These are phyloP conservation scores for Kwoniella mangroviensis DNA, from an alignment of 768 basidiomycete species.

Conservation along the genomic window DNA sequence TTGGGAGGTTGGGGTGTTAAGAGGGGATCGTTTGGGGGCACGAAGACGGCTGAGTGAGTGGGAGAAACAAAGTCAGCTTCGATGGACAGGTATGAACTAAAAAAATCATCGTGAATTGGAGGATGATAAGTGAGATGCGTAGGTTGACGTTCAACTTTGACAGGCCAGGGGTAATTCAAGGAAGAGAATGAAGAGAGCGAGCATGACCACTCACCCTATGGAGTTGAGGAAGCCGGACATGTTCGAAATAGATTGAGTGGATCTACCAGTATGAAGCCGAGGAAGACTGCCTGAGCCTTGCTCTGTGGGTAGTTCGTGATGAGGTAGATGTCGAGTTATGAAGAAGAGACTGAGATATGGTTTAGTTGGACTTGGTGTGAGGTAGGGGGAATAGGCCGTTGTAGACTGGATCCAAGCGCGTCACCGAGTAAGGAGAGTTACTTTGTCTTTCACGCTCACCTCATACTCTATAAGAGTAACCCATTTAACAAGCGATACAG, in stretches of 20 bases:
- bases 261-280: background rate
- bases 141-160: no score
- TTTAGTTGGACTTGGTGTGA: no score
- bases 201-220: constrained; percentile 45
- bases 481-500: background rate
- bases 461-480: background rate
- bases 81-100: no score
- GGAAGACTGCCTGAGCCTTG: constrained; percentile 1
- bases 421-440: constrained; percentile 2
- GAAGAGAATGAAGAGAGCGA: background rate
- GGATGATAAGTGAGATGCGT: background rate
- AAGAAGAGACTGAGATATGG: background rate
- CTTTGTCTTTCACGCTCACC: background rate
- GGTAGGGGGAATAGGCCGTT: no score
- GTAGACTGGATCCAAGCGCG: constrained; percentile 20
- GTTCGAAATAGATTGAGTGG: background rate
- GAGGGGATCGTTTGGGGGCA: constrained; percentile 54
- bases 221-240: constrained; percentile 58
- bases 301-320: no score
- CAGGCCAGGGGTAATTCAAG: background rate
- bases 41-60: constrained; percentile 52
- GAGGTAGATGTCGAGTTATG: no score
- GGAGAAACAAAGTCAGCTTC: background rate
- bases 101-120: no score
- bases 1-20: constrained; percentile 26